These are phyloP conservation scores for Candida tibetensis DNA, from an alignment of 805 yeast species.

Conservation along the genomic window DNA sequence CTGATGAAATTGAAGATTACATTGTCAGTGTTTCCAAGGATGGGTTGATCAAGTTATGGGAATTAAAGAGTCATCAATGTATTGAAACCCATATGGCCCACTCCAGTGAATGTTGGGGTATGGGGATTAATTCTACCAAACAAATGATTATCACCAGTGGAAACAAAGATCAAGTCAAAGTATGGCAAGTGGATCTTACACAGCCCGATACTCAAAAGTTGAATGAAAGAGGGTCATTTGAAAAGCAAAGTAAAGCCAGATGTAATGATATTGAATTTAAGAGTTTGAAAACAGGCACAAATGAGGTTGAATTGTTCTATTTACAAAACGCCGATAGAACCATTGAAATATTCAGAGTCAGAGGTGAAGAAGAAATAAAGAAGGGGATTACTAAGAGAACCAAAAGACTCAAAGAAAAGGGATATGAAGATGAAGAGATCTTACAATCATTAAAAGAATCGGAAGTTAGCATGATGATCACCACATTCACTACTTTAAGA, in stretches of 20 bases:
- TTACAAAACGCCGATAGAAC: conserved; percentile 80
- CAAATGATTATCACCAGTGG: conserved; percentile 67
- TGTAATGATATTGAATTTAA: conserved; percentile 59
- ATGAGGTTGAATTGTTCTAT: conserved; percentile 50
- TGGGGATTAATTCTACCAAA: conserved; percentile 48
- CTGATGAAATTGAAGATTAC: conserved; percentile 66
- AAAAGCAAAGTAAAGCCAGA: conserved; percentile 73
- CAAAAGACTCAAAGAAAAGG: conserved; percentile 74
- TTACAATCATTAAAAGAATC: conserved; percentile 38
- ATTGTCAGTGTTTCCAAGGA: conserved; percentile 80
- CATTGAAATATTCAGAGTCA: conserved; percentile 73
- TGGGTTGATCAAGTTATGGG: conserved; percentile 93
- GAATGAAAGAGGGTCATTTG: conserved; percentile 59
- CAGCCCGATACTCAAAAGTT: conserved; percentile 50
- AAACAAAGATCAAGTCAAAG: conserved; percentile 73
- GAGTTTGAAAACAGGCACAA: conserved; percentile 22
- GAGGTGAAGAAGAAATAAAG: conserved; percentile 72
- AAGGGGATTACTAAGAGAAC: conserved; percentile 76
- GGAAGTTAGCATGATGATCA: conserved; percentile 57
- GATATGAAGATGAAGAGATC: conserved; percentile 57
- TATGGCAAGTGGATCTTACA: conserved; percentile 71
- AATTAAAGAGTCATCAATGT: conserved; percentile 81
- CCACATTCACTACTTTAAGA: conserved; percentile 68
- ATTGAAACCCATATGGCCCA: conserved; percentile 94
- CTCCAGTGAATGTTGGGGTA: conserved; percentile 89